Base-by-base conservation (phyloP, 2,329 filamentous ascomycete species). In the Neurospora sp. region DNA sequence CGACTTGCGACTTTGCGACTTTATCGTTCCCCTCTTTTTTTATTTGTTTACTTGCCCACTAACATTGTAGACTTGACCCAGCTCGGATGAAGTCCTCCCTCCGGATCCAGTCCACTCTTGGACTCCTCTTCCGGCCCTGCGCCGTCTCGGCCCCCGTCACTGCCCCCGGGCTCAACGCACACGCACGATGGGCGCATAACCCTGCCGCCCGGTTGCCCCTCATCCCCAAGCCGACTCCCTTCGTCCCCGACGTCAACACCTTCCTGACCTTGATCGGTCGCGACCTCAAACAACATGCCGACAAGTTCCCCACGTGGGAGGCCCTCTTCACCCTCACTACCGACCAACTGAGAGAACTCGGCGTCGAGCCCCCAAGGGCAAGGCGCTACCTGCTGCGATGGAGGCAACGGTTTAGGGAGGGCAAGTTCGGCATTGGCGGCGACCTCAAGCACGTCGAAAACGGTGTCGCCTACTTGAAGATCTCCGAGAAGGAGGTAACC, bases 231-330 rank as follows among this genome's bases (percentile, higher is more conserved):
- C 91, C 93, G 0, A 97, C 91, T 43, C 92, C 93, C 1, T 93
- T 97, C 76, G 90, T 97, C 46, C 95, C 94, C 39, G 90, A 97
- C 79, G 89, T 93, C 52, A 79, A 86, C 75, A 96, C 94, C 17
- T 97, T 99, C 81, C 90, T 98, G 73, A 93, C 87, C 42, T 85
- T 97, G 71, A 97, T 98, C 81, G 96, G 96, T 75, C 94, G 96
- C 73, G 90, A 90, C 76, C 89, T 97, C 76, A 89, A 87, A 77
- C 89, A 91, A 78, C 93, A 97, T 83, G 87, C 91, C 67, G 85
- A 88, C 81, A 98, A 98, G 81, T 93, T 99, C 76, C 89, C 92
- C 2, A 90, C 91, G 11, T 98, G 96, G 96, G 91, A 96, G 68
- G 88, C 92, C 6, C 88, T 99, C 66, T 98, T 98, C 85, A 90